Conservation (phyloP, 129 eudicot genomes). For the Tagetes erecta region DNA sequence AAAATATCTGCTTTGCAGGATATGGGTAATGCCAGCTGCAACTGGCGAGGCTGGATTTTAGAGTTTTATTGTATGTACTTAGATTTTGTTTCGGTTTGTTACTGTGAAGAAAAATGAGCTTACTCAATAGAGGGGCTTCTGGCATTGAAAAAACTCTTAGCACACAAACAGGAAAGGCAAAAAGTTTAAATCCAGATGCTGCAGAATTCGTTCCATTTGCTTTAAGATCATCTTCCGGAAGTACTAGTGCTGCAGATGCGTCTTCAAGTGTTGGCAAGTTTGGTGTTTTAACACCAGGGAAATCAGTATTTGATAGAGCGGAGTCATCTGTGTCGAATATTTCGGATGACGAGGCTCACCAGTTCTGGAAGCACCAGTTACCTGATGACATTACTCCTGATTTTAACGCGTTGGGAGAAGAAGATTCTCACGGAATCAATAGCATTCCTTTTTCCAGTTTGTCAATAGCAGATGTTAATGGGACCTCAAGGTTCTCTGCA, state of each 20-base stretch:
- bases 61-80: slow-evolving; percentile 26
- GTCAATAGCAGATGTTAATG: slow-evolving; percentile 58
- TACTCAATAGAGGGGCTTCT: slow-evolving; percentile 60
- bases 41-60: slow-evolving; percentile 7
- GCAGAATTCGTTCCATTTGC: slow-evolving; percentile 84
- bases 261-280: slow-evolving; percentile 38
- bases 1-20: slow-evolving; percentile 37
- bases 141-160: slow-evolving; percentile 54
- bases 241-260: slow-evolving; percentile 32
- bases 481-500: slow-evolving; percentile 40
- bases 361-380: slow-evolving; percentile 80
- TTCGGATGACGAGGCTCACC: slow-evolving; percentile 91
- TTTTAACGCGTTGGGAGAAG: slow-evolving; percentile 57
- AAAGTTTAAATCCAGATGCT: slow-evolving; percentile 84
- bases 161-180: slow-evolving; percentile 40
- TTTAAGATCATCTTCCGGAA: slow-evolving; percentile 55
- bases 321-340: slow-evolving; percentile 74
- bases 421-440: slow-evolving; percentile 50
- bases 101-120: slow-evolving; percentile 59
- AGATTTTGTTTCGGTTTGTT: slow-evolving; percentile 20
- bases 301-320: slow-evolving; percentile 62
- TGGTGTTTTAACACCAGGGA: slow-evolving; percentile 45
- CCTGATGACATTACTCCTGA: slow-evolving; percentile 97
- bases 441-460: slow-evolving; percentile 55
- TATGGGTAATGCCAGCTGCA: slow-evolving; percentile 48